These are phyloP conservation scores for Magnusiomyces suaveolens DNA, from an alignment of 1,139 yeast species.

Conservation along the genomic window DNA sequence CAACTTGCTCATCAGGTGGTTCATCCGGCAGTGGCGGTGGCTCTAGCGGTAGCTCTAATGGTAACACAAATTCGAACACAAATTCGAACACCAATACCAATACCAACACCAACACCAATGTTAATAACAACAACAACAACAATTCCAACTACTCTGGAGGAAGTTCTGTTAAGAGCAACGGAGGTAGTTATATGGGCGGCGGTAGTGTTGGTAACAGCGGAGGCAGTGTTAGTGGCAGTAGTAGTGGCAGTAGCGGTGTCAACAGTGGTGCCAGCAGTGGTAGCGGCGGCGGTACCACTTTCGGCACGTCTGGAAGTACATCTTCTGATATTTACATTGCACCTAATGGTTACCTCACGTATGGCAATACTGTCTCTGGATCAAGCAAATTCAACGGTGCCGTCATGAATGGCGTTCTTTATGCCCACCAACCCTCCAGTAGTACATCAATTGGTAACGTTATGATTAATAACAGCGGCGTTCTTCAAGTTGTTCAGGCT, in stretches of 20 bases:
- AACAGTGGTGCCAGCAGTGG: slow-evolving; percentile 7
- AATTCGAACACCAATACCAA: not conserved
- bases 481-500: not conserved
- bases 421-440: not conserved
- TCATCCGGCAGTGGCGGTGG: not conserved
- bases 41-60: not conserved
- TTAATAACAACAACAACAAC: not conserved
- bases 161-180: not conserved
- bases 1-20: too few relatives aligned
- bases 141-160: not conserved
- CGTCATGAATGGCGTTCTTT: not conserved
- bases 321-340: not conserved
- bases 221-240: slow-evolving; percentile 13
- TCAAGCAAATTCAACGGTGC: not conserved
- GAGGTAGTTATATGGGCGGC: slow-evolving; percentile 5
- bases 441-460: not conserved
- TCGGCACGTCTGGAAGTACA: not conserved
- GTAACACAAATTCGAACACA: not conserved
- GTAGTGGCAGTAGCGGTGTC: slow-evolving; percentile 10
- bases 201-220: slow-evolving; percentile 14
- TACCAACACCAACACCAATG: not conserved
- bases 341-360: not conserved
- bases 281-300: slow-evolving; percentile 3
- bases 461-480: not conserved
- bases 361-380: slow-evolving; percentile 1